Evolutionary conservation across 225 moss, liverwort and hornwort species (phyloP).

Genomic region (Thuidium tamariscinum): DNA sequence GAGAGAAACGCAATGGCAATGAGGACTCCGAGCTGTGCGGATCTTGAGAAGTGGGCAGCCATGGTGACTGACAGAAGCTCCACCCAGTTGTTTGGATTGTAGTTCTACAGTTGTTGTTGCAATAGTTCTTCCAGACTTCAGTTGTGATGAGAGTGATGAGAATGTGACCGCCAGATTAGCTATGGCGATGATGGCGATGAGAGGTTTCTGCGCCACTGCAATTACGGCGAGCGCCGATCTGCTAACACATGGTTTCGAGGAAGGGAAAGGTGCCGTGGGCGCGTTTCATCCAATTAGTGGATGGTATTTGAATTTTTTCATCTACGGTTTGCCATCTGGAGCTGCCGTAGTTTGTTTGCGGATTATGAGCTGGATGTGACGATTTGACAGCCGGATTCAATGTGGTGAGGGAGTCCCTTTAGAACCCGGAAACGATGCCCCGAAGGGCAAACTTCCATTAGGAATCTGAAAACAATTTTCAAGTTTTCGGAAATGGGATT

Average conservation of each 20-base stretch:
- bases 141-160: background rate
- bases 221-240: background rate
- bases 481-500: rapidly evolving
- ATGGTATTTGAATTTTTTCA: background rate
- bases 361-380: conserved; percentile 1
- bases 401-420: background rate
- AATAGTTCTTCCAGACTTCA: no score
- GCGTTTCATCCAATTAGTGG: background rate
- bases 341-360: background rate
- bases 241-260: background rate
- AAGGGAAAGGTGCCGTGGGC: background rate
- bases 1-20: conserved; percentile 4
- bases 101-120: background rate
- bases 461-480: no score
- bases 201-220: background rate
- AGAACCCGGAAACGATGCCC: no score
- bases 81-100: background rate
- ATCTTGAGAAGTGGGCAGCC: conserved; percentile 5
- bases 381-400: background rate
- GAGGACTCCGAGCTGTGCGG: conserved; percentile 9
- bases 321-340: background rate
- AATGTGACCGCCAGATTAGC: background rate
- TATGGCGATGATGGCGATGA: background rate
- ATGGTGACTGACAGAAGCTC: background rate
- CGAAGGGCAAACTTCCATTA: no score